A percentile compares a stretch with the other conserved stretches of the same genome.
Evolutionary conservation across 257 asterid genomes (phyloP).

Genomic region (Nicotiana undulata): DNA sequence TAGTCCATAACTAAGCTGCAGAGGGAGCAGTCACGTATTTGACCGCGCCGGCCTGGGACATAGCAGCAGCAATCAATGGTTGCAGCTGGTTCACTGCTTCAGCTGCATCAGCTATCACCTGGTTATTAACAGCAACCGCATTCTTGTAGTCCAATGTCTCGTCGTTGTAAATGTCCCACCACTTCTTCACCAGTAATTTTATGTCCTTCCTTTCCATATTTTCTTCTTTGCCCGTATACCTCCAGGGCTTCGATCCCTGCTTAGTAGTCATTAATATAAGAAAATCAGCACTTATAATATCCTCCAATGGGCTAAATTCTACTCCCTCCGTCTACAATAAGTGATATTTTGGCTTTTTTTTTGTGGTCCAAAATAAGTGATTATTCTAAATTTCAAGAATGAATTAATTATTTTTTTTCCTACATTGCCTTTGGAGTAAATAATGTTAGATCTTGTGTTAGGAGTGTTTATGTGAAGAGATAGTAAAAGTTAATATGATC

Average conservation of each 20-base stretch:
- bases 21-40: not conserved
- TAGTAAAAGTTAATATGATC: too few species aligned
- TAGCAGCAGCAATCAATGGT: slow-evolving; percentile 1
- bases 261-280: too few species aligned
- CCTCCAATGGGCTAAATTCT: too few species aligned
- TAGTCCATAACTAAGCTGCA: not conserved
- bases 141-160: slow-evolving; percentile 29
- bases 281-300: too few species aligned
- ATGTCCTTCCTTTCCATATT: slow-evolving; percentile 47
- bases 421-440: too few species aligned
- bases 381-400: too few species aligned
- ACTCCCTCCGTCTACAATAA: too few species aligned
- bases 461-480: too few species aligned
- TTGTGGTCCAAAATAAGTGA: too few species aligned
- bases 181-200: slow-evolving; percentile 35
- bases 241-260: slow-evolving; percentile 44
- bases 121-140: not conserved
- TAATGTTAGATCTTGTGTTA: too few species aligned
- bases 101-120: not conserved
- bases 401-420: too few species aligned
- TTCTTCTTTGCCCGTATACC: slow-evolving; percentile 38
- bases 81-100: not conserved
- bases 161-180: slow-evolving; percentile 45
- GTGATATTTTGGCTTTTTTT: too few species aligned
- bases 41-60: not conserved